phyloP scores from a whole-genome alignment of 495 filamentous ascomycete genomes.

The Penicillium lividum region DNA sequence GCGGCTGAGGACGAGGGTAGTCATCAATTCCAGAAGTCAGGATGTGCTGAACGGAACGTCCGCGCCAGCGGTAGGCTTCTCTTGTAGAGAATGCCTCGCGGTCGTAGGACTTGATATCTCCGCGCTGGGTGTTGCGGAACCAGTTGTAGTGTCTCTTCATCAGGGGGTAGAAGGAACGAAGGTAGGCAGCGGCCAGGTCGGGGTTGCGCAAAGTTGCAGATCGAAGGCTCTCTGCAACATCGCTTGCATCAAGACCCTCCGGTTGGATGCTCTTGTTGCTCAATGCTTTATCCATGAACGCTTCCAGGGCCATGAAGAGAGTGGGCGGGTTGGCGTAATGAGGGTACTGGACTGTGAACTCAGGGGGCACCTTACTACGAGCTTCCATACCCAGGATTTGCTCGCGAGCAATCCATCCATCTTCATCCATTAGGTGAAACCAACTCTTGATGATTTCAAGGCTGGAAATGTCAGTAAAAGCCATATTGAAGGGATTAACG shows the following conservation, averaged over 20 bases:
- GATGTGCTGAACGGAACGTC: slow-evolving; percentile 81
- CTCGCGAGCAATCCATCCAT: slow-evolving; percentile 96
- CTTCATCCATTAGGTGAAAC: slow-evolving; percentile 94
- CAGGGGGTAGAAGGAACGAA: slow-evolving; percentile 84
- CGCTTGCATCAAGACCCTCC: slow-evolving; percentile 23
- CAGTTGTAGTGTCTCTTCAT: slow-evolving; percentile 89
- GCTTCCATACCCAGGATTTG: slow-evolving; percentile 96
- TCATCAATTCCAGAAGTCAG: slow-evolving; percentile 94
- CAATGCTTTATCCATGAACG: slow-evolving; percentile 74
- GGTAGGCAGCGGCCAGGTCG: slow-evolving; percentile 69
- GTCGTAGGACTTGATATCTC: slow-evolving; percentile 89
- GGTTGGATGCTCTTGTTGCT: slow-evolving; percentile 34
- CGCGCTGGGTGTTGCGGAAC: slow-evolving; percentile 89
- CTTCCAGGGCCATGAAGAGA: slow-evolving; percentile 83
- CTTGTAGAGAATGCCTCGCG: slow-evolving; percentile 80
- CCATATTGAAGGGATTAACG: background rate
- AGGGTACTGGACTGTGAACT: slow-evolving; percentile 96
- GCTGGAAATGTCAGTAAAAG: slow-evolving; percentile 26
- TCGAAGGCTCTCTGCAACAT: slow-evolving; percentile 39
- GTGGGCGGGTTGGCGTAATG: slow-evolving; percentile 99
- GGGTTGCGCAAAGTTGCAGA: slow-evolving; percentile 65
- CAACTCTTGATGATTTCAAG: slow-evolving; percentile 93
- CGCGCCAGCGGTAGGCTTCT: slow-evolving; percentile 95
- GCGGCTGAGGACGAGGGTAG: slow-evolving; percentile 90
- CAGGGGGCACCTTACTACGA: slow-evolving; percentile 89